Percentiles rank a stretch among this genome's conserved stretches.
These are phyloP conservation scores for Nicotiana tomentosiformis DNA, from an alignment of 257 asterid species.

Conservation along the genomic window DNA sequence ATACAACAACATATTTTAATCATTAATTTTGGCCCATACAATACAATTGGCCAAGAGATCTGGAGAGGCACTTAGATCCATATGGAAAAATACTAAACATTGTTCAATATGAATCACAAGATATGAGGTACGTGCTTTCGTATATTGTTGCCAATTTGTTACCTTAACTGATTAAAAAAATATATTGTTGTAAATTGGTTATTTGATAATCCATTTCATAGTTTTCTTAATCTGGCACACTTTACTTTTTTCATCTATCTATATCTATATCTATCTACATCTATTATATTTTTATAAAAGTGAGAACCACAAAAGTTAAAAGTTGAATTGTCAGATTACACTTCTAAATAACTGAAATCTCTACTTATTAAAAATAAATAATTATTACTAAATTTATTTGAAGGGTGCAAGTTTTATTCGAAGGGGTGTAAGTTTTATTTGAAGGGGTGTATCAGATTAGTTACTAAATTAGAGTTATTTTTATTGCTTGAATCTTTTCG, in stretches of 20 bases:
- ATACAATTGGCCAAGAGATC: constrained; percentile 54
- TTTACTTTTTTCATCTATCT: background rate
- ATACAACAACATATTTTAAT: constrained; percentile 50
- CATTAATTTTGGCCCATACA: constrained; percentile 62
- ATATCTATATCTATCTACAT: too few species aligned
- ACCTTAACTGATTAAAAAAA: background rate
- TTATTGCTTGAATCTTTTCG: too few species aligned
- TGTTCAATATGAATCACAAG: constrained; percentile 56
- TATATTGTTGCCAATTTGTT: background rate
- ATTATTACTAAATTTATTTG: too few species aligned
- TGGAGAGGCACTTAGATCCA: constrained; percentile 69
- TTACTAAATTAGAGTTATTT: too few species aligned
- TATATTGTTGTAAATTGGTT: background rate
- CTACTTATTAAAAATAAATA: too few species aligned
- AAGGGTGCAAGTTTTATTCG: too few species aligned
- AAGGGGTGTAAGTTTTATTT: too few species aligned
- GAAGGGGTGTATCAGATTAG: too few species aligned
- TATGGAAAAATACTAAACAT: constrained; percentile 57
- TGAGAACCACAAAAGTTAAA: too few species aligned
- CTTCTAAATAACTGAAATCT: too few species aligned
- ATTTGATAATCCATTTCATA: background rate
- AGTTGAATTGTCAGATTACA: too few species aligned
- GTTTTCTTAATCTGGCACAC: background rate
- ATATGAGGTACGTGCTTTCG: constrained; percentile 41
- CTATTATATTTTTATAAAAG: too few species aligned